These are phyloP conservation scores for Spinacia oleracea DNA, from an alignment of 179 eudicot genomes.

Conservation along the genomic window DNA sequence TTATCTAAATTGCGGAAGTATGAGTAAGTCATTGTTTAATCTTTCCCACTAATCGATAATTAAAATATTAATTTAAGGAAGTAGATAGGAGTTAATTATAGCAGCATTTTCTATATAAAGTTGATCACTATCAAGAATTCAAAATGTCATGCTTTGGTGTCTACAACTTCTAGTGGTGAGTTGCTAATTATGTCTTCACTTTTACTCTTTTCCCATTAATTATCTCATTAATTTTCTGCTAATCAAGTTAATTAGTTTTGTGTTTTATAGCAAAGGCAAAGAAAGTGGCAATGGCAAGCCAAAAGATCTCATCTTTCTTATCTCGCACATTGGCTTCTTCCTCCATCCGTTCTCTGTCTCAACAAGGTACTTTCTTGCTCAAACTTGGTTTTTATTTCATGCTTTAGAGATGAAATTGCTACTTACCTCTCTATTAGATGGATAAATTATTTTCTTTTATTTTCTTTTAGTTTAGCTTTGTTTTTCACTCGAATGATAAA, in stretches of 20 bases:
- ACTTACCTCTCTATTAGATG: too few relatives aligned
- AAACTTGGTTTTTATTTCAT: neutral
- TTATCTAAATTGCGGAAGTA: too few relatives aligned
- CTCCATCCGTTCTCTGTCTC: slow-evolving; percentile 24
- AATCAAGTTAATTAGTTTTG: neutral
- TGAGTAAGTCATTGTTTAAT: neutral
- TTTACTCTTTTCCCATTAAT: neutral
- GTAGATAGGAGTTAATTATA: slow-evolving; percentile 9
- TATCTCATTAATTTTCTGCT: neutral
- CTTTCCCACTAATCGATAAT: neutral
- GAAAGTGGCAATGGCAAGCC: slow-evolving; percentile 33
- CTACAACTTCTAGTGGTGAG: slow-evolving; percentile 27
- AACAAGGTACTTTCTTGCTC: slow-evolving; percentile 24
- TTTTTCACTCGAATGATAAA: too few relatives aligned
- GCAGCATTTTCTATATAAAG: slow-evolving; percentile 22
- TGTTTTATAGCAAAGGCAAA: slow-evolving; percentile 8
- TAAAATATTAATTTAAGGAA: neutral
- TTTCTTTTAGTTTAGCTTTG: too few relatives aligned
- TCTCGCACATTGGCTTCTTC: slow-evolving; percentile 37
- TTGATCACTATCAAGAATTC: neutral
- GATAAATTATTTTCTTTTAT: too few relatives aligned
- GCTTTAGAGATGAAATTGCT: too few relatives aligned
- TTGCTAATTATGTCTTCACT: slow-evolving; percentile 17
- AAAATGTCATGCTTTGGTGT: slow-evolving; percentile 24
- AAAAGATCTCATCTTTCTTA: slow-evolving; percentile 36